Evolutionary conservation across 2,329 filamentous ascomycete species (phyloP).

Genomic region (Talaromyces albobiverticillius): DNA sequence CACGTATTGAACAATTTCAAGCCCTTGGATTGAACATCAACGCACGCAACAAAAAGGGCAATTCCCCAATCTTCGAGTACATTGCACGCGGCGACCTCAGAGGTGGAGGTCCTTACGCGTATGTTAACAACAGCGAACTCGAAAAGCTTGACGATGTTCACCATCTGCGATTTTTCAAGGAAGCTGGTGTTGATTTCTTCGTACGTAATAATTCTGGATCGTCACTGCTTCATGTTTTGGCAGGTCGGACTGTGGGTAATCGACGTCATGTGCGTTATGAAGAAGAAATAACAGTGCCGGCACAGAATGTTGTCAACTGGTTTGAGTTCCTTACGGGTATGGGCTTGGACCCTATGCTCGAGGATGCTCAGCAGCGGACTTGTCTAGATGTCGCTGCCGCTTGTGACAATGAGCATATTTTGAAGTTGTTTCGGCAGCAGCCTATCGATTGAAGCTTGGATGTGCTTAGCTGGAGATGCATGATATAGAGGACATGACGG

Average conservation of each 20-base stretch:
- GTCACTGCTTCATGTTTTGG: conserved; percentile 6
- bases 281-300: not conserved
- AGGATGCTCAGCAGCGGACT: conserved; percentile 18
- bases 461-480: no score
- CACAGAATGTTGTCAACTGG: not conserved
- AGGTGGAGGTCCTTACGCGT: not conserved
- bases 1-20: conserved; percentile 7
- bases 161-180: conserved; percentile 2
- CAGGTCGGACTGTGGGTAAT: not conserved
- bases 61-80: conserved; percentile 2
- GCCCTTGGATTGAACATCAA: conserved; percentile 6
- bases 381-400: conserved; percentile 18
- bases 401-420: conserved; percentile 17
- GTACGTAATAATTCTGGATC: conserved; percentile 1
- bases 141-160: not conserved
- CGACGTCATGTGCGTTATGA: not conserved
- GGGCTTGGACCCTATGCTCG: conserved; percentile 19
- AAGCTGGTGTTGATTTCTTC: not conserved
- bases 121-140: not conserved
- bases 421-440: conserved; percentile 16
- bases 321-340: conserved; percentile 16
- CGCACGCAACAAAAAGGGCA: conserved; percentile 4
- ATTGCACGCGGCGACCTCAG: conserved; percentile 3
- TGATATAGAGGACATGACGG: no score
- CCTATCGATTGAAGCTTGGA: conserved; percentile 16